Base-by-base conservation (phyloP, 163 green algal genomes). In the Trebouxiophyceae sp. region DNA sequence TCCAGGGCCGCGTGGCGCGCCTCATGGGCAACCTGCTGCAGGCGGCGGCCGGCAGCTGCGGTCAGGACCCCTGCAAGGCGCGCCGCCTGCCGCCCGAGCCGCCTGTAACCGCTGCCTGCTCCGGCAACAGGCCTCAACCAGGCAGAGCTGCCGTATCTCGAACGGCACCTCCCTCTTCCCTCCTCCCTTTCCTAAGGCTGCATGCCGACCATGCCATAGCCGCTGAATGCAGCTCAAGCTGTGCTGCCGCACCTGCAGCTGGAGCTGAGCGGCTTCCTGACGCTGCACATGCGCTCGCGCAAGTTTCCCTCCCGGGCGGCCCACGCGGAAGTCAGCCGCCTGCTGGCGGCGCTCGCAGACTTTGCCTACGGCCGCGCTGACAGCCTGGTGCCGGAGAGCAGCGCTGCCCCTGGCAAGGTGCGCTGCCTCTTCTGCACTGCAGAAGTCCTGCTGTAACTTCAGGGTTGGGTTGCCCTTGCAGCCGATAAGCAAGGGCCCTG, bases 251-350 rank as follows among this genome's bases (percentile, higher is more conserved):
- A n/a, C n/a, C 16, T 58, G 62, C 62, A 68, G 62, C n/a, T 68
- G 62, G 62, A 73, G 30, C 63, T 75, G 64, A 68, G 66, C 47
- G 30, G 67, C 29, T 70, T 75, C 45, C 45, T 81, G 39, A 73
- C 62, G 45, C 64, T 81, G 32, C 74, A 81, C 60, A 50, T 77
- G 44, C 69, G 74, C 24, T 76, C 66, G 2, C 66, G 74, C 4
- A 67, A 44, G 50, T 81, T 81, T 39, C 55, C 67, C 27, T 62
- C 62, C 29, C 54, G 32, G 16, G 23, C 30, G 24, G 46, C 47
- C 2, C 33, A 61, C n/a, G 33, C 31, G 2, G 31, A 56, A 16
- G 45, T 33, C 4, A 29, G 31, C 7, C 46, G 62, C n/a, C 16
- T 68, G 22, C 47, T 68, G 8, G 33, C 47, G 0, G 31, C 5